A percentile compares a stretch with the other conserved stretches of the same genome.
phyloP scores from a whole-genome alignment of 2,329 filamentous ascomycete genomes.

The Pyricularia pennisetigena region DNA sequence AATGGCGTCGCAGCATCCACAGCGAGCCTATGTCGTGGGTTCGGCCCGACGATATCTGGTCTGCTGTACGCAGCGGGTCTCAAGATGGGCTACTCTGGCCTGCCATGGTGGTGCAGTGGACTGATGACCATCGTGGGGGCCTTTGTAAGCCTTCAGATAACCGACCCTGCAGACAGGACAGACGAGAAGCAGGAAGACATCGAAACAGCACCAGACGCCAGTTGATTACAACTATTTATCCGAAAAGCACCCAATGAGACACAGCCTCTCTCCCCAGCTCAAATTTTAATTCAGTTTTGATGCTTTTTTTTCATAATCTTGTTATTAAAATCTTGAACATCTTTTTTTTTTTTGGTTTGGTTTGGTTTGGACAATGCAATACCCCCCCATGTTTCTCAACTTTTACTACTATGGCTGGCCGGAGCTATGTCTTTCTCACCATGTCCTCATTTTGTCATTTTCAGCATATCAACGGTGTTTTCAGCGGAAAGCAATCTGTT shows the following conservation, averaged over 20 bases:
- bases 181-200: conserved; percentile 29
- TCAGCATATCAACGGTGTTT: background rate
- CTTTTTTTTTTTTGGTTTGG: background rate
- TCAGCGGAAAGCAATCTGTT: background rate
- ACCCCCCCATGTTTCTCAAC: background rate
- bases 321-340: background rate
- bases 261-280: no score
- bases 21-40: conserved; percentile 77
- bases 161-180: conserved; percentile 44
- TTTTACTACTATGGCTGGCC: background rate
- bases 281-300: background rate
- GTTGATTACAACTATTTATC: no score
- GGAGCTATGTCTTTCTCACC: background rate
- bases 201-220: conserved; percentile 16
- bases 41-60: conserved; percentile 83
- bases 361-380: background rate
- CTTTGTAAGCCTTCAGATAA: conserved; percentile 65
- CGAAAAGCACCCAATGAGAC: background rate
- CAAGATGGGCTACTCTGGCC: conserved; percentile 69
- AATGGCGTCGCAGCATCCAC: conserved; percentile 89
- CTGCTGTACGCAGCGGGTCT: conserved; percentile 75
- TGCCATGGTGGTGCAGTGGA: conserved; percentile 90
- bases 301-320: background rate
- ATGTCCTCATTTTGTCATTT: background rate
- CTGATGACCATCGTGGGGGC: conserved; percentile 67